Conservation (phyloP, 2,329 filamentous ascomycete genomes). For the Hymenoscyphus fructigenus region DNA sequence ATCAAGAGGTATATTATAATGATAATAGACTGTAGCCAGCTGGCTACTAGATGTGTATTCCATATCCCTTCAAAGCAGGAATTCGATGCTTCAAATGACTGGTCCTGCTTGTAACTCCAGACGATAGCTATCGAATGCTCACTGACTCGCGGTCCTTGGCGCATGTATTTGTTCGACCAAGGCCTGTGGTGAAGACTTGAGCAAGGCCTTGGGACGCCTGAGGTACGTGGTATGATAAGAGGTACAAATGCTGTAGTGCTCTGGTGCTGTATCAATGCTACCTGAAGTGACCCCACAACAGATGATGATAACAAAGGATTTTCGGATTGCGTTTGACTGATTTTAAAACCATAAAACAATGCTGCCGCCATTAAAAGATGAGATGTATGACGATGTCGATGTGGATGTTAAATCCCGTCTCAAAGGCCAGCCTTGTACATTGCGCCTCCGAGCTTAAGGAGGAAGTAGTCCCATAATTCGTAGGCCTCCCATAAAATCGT, state of each 20-base stretch:
- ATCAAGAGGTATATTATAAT: not conserved
- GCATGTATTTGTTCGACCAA: not conserved
- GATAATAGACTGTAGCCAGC: not conserved
- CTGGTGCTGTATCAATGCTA: not conserved
- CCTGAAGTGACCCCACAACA: not conserved
- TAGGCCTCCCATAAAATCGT: constrained; percentile 13
- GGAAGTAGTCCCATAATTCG: constrained; percentile 12
- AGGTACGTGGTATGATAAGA: too few relatives aligned
- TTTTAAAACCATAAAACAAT: not conserved
- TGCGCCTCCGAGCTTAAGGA: constrained; percentile 1
- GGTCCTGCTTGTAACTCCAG: not conserved
- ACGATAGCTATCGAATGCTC: not conserved
- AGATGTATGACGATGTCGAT: not conserved
- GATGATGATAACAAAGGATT: not conserved
- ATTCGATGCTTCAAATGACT: not conserved
- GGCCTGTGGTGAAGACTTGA: not conserved
- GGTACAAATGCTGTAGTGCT: not conserved
- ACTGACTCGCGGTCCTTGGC: not conserved
- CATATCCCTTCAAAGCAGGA: not conserved
- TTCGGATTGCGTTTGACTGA: not conserved
- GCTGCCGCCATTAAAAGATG: not conserved
- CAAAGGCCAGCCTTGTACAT: constrained; percentile 11
- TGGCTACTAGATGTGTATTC: not conserved
- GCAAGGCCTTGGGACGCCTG: not conserved
- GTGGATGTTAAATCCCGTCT: too few relatives aligned